phyloP scores from a whole-genome alignment of 139 green algal species.

The Chlorella vulgaris region DNA sequence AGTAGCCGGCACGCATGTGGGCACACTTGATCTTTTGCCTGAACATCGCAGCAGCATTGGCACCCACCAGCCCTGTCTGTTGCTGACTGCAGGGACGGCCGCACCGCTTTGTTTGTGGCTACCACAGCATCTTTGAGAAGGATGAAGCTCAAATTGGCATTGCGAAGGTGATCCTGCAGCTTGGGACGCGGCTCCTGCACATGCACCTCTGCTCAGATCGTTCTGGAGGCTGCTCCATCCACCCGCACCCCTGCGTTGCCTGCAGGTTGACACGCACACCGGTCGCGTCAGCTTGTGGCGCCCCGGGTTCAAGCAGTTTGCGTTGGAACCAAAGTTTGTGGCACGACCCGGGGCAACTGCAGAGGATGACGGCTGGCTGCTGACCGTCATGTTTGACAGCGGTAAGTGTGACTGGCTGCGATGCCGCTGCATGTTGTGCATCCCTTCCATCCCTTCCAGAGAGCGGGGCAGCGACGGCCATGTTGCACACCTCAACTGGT shows the following conservation, averaged over 20 bases:
- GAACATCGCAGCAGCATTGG: neutral
- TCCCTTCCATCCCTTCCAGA: no score
- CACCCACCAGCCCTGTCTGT: neutral
- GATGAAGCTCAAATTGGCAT: conserved; percentile 25
- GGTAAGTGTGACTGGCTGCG: conserved; percentile 17
- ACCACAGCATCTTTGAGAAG: conserved; percentile 33
- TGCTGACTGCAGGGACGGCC: conserved; percentile 8
- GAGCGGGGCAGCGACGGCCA: no score
- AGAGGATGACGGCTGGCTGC: conserved; percentile 78
- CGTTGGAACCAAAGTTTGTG: conserved; percentile 75
- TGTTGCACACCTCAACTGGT: no score
- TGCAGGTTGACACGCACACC: conserved; percentile 40
- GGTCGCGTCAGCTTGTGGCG: conserved; percentile 37
- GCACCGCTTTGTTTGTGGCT: conserved; percentile 54
- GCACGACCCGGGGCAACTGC: conserved; percentile 36
- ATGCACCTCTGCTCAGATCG: neutral
- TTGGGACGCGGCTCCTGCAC: neutral
- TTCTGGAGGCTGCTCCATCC: no score
- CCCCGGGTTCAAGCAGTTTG: conserved; percentile 52
- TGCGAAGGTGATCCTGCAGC: conserved; percentile 3
- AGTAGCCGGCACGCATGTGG: no score
- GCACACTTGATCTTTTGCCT: no score
- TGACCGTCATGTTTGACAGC: conserved; percentile 67
- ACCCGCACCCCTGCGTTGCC: neutral
- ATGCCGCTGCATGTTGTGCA: neutral